Base-by-base conservation (phyloP, 306 rosid species). In the Leucaena leucocephala region DNA sequence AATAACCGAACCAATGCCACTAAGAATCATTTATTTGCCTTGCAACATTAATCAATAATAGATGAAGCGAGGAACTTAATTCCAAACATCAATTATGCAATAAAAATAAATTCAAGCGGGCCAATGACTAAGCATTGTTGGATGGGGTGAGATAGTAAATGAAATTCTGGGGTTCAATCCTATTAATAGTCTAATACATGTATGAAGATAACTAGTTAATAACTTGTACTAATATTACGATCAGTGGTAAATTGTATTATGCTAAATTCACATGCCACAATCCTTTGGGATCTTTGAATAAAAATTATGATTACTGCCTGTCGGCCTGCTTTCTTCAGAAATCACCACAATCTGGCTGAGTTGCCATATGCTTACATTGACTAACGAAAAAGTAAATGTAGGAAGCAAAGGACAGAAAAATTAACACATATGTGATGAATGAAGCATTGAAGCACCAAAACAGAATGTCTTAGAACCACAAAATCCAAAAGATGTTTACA, bases 401-500 rank as follows among this genome's bases (percentile, higher is more conserved):
- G 40, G 33, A 72, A 10, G 68, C 48, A 21, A 22, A 5, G 48
- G 36, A 36, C 73, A 39, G 48, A n/a, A 61, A 58, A 59, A 27
- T 7, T 61, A 75, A 54, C 9, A 62, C 79, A 59, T 27, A 27
- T 76, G 22, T 45, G 50, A 39, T 71, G 65, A 8, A 72, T 57
- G 19, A 12, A 77, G 61, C 48, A 72, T 54, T 27, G 27, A 27
- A 27, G 27, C 27, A 27, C 27, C 65, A 59, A 80, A 72, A 73
- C 65, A 67, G 42, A 27, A 27, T 77, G 68, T 74, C 74, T 72
- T 65, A 13, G 71, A 35, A 67, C 67, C 55, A 71, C 6, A 71
- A 72, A 43, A 82, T 65, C 22, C 27, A 76, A 64, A 11, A 21
- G 38, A 63, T 50, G 64, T 72, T 46, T 44, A 72, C 50, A 33